These are phyloP conservation scores for Cordyceps militaris DNA, from an alignment of 2,329 filamentous ascomycete genomes.

Conservation along the genomic window DNA sequence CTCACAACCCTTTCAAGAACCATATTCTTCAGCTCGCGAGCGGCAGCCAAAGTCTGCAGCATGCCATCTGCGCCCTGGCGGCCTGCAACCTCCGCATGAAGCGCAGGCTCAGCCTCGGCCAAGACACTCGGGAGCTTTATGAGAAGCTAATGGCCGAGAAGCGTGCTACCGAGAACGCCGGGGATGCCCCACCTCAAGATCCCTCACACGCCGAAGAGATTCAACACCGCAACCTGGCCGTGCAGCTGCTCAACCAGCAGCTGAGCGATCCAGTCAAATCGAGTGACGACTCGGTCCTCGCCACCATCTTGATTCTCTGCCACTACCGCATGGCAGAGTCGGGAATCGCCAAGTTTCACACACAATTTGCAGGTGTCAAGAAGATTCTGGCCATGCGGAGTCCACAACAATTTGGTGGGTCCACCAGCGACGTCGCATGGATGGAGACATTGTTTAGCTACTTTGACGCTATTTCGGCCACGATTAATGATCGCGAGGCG, in stretches of 20 bases:
- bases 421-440: conserved; percentile 69
- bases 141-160: conserved; percentile 43
- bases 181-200: conserved; percentile 48
- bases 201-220: conserved; percentile 70
- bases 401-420: conserved; percentile 38
- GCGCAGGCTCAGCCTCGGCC: conserved; percentile 56
- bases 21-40: conserved; percentile 74
- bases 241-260: conserved; percentile 76
- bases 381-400: conserved; percentile 77
- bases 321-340: conserved; percentile 92
- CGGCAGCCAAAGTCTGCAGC: conserved; percentile 75
- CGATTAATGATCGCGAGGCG: conserved; percentile 84
- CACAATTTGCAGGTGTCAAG: conserved; percentile 86
- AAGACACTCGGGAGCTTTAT: conserved; percentile 44
- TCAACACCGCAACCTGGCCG: conserved; percentile 73
- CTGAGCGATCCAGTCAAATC: conserved; percentile 69
- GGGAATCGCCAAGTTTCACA: conserved; percentile 86
- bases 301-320: conserved; percentile 79
- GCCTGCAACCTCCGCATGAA: conserved; percentile 89
- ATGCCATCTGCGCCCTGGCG: conserved; percentile 83
- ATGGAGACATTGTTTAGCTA: conserved; percentile 91
- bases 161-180: conserved; percentile 36
- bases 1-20: conserved; percentile 76
- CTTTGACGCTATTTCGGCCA: conserved; percentile 88
- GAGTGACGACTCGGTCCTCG: conserved; percentile 78